These are phyloP conservation scores for Ilyonectria destructans DNA, from an alignment of 2,329 filamentous ascomycete genomes.

Conservation along the genomic window DNA sequence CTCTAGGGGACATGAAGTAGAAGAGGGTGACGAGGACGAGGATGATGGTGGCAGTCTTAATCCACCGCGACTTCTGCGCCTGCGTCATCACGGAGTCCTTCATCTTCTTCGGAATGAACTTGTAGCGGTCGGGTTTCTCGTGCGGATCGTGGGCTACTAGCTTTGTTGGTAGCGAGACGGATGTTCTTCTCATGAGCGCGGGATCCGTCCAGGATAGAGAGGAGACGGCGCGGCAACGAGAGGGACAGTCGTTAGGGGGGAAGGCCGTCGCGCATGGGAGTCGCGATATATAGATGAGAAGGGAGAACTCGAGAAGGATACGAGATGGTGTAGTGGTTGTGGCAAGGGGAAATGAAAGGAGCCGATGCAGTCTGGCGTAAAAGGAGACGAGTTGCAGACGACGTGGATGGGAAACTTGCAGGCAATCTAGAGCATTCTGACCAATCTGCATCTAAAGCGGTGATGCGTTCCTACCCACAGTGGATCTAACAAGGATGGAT, in stretches of 20 bases:
- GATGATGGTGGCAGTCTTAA: constrained; percentile 76
- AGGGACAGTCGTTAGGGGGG: constrained; percentile 40
- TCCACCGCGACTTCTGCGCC: constrained; percentile 76
- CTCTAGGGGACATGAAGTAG: constrained; percentile 75
- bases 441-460: constrained; percentile 40
- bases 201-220: constrained; percentile 36
- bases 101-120: constrained; percentile 64
- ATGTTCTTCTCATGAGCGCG: constrained; percentile 75
- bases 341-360: constrained; percentile 36
- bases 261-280: constrained; percentile 49
- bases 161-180: constrained; percentile 73
- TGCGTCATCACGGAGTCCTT: constrained; percentile 75
- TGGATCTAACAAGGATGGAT: constrained; percentile 38
- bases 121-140: constrained; percentile 78
- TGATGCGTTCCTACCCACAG: constrained; percentile 23
- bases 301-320: constrained; percentile 18
- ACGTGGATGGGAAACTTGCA: constrained; percentile 15
- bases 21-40: constrained; percentile 74
- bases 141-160: constrained; percentile 72
- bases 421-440: constrained; percentile 29
- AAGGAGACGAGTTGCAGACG: constrained; percentile 19
- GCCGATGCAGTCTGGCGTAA: constrained; percentile 20
- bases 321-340: constrained; percentile 31
- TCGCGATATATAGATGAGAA: constrained; percentile 21
- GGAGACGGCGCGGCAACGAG: constrained; percentile 32